Evolutionary conservation across 225 moss, liverwort and hornwort species (phyloP), one percentile per base, ranked within the genome.

Genomic region (Anthoceros angustus): DNA sequence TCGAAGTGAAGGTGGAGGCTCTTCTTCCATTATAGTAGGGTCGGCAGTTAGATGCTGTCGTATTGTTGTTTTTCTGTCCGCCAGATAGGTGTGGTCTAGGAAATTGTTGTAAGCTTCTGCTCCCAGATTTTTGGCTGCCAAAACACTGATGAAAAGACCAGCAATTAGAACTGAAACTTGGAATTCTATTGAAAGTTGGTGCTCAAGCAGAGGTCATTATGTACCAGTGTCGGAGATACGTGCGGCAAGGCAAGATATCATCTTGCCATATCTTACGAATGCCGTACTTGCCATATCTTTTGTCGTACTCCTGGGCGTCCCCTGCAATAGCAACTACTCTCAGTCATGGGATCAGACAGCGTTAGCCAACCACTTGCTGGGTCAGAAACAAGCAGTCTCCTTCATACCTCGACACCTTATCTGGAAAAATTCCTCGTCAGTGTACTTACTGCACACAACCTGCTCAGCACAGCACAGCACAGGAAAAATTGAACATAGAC

Each of bases 201-300:
- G 25, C 39, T 25, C 26, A 18, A 6, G 25, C 15, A 39, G 42
- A n/a, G 50, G 40, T 24, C 11, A 68, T 14, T 10, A 46, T 41
- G 25, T 85, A 95, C 94, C 94, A 95, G 72, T 88, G 94, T 64
- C 94, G 84, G 70, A 95, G 79, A 68, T 95, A 91, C 62, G 85
- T 68, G 42, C 94, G 78, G 77, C 94, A 95, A 39, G 94, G 94
- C 65, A 86, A 75, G 68, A 95, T 90, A 70, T 95, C 94, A 74
- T 95, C 88, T 42, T 80, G 80, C 88, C 88, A 95, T 48, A 95
- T 86, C 67, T 85, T 80, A 38, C 85, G 66, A 72, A 95, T 86
- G 45, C 80, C 72, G 72, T 78, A 74, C 69, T 75, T 83, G 67
- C 94, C 94, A 67, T 86, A 91, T 42, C 83, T 83, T 70, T 64